phyloP scores from a whole-genome alignment of 192 early-diverging fungal species.

The Coemansia biformis region DNA sequence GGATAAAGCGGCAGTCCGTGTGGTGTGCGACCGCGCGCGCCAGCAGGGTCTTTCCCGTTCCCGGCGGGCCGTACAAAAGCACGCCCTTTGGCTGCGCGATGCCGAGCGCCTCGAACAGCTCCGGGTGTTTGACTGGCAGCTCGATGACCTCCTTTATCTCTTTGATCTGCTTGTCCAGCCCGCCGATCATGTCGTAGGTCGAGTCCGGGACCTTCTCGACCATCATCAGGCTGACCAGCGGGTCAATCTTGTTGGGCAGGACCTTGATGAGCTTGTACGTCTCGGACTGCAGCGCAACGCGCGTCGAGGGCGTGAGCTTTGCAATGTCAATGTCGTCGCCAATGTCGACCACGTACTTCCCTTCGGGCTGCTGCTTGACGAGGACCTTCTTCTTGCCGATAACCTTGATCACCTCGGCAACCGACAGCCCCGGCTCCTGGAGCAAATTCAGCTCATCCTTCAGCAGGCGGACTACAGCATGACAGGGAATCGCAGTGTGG shows the following conservation, averaged over 20 bases:
- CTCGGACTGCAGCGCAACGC: slow-evolving; percentile 90
- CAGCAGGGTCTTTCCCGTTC: slow-evolving; percentile 76
- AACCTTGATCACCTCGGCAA: slow-evolving; percentile 96
- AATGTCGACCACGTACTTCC: slow-evolving; percentile 97
- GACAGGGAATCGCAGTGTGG: too few species aligned
- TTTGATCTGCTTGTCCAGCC: slow-evolving; percentile 98
- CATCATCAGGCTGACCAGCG: slow-evolving; percentile 99
- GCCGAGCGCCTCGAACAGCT: slow-evolving; percentile 94
- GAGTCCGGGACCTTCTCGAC: slow-evolving; percentile 99
- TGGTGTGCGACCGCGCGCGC: slow-evolving; percentile 90
- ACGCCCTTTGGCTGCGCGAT: slow-evolving; percentile 99
- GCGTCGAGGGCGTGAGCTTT: slow-evolving; percentile 84
- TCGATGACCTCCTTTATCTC: slow-evolving; percentile 99
- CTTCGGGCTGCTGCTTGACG: slow-evolving; percentile 91
- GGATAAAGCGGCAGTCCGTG: slow-evolving; percentile 87
- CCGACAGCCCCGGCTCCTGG: slow-evolving; percentile 93
- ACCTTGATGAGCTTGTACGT: slow-evolving; percentile 92
- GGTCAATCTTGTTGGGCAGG: slow-evolving; percentile 96
- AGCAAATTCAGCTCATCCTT: slow-evolving; percentile 94
- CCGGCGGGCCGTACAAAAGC: slow-evolving; percentile 82
- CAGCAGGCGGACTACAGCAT: slow-evolving; percentile 88
- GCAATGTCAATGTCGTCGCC: slow-evolving; percentile 85
- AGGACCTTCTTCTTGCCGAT: slow-evolving; percentile 97
- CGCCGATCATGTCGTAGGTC: slow-evolving; percentile 99
- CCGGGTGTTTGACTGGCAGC: slow-evolving; percentile 98